Evolutionary conservation across 352 stramenopile species (phyloP), one percentile per base, ranked within the genome.

Genomic region (Thraustochytrium striatum): DNA sequence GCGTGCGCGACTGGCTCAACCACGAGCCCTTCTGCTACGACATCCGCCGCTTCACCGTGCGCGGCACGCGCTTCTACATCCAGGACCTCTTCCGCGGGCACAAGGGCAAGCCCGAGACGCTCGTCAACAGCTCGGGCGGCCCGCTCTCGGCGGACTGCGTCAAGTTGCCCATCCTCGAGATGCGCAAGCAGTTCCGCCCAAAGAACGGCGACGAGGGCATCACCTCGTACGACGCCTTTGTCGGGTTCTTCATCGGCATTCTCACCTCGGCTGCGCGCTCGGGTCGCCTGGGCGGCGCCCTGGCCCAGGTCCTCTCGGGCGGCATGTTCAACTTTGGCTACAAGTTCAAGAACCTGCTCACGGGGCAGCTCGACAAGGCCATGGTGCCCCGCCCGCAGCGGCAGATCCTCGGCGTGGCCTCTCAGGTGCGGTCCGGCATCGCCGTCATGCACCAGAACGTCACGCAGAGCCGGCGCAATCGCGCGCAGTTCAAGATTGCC

Each of bases 1-100:
- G 70, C 38, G 44, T 80, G 11, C 55, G 58, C 19, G 58, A 80
- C 47, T 80, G 70, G 70, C 70, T 80, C 13, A 70, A 81, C 32
- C 70, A 80, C 58, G 70, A 80, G 28, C 70, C 70, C n/a, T 80
- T 79, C 28, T 52, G 53, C 43, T 80, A 65, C 57, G 70, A 80
- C 47, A 70, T 80, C 28, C 38, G 43, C 19, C 70, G 70, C 19
- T 80, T 80, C 5, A 80, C 70, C 21, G 58, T 80, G 28, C 55
- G 70, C 30, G 58, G 53, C 32, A 80, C 70, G 32, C 47, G 57
- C 25, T 80, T 80, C 33, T 80, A 61, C 58, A 28, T 80, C 32
- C 70, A 80, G 50, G 70, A 80, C 43, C 58, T 80, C 28, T 80
- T 80, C 39, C 55, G 70, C 11, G 70, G 70, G 5, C 36, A 80